Evolutionary conservation across 2,329 filamentous ascomycete species (phyloP).

Genomic region (Aspergillus fijiensis): DNA sequence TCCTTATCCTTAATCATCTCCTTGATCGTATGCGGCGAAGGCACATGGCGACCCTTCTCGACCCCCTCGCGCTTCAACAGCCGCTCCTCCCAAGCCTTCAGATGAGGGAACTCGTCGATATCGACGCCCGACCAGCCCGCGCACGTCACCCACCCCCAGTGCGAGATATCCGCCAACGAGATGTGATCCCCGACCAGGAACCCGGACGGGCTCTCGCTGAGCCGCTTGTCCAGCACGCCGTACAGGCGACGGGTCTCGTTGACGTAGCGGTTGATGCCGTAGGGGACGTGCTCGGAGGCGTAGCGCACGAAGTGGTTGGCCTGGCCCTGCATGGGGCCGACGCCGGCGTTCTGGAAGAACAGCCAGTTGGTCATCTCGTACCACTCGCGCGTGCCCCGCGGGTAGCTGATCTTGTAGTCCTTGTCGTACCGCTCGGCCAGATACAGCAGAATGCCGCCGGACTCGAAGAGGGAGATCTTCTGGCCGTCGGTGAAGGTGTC

Average conservation of each 20-base stretch:
- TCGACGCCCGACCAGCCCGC: constrained; percentile 63
- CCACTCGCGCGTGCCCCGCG: constrained; percentile 68
- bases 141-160: constrained; percentile 73
- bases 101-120: constrained; percentile 70
- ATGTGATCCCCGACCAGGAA: constrained; percentile 53
- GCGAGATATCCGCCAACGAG: constrained; percentile 69
- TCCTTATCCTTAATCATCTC: constrained; percentile 59
- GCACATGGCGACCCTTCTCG: constrained; percentile 74
- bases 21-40: constrained; percentile 60
- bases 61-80: constrained; percentile 69
- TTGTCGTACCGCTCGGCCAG: constrained; percentile 77
- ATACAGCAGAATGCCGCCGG: constrained; percentile 80
- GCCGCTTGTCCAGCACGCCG: constrained; percentile 70
- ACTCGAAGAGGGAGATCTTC: constrained; percentile 76
- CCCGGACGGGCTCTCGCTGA: constrained; percentile 52
- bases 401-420: constrained; percentile 80
- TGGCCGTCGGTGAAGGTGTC: constrained; percentile 74
- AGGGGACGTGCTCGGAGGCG: constrained; percentile 77
- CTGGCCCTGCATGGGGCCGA: constrained; percentile 82
- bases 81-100: constrained; percentile 75
- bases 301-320: constrained; percentile 82
- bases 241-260: constrained; percentile 85
- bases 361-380: constrained; percentile 80
- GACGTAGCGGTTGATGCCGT: constrained; percentile 76
- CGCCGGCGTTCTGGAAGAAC: constrained; percentile 74